phyloP scores from a whole-genome alignment of 164 flowering plant species.

The Chloranthus sessilifolius region DNA sequence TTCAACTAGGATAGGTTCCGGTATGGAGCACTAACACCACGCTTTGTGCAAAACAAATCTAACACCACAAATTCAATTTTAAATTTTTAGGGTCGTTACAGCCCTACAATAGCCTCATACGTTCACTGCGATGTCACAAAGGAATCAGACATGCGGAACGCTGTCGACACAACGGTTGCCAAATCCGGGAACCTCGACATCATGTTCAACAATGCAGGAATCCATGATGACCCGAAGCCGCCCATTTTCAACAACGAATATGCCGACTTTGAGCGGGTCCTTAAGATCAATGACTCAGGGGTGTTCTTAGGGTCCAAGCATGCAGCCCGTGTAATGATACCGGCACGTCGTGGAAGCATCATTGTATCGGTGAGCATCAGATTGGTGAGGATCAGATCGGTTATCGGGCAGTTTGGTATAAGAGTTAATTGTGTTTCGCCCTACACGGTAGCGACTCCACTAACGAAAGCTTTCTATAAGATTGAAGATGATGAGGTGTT shows the following conservation, averaged over 20 bases:
- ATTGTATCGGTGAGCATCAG: too few relatives aligned
- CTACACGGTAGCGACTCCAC: constrained; percentile 1
- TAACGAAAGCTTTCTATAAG: neutral
- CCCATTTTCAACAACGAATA: neutral
- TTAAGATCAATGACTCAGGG: constrained; percentile 18
- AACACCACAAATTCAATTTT: too few relatives aligned
- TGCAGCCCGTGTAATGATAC: constrained; percentile 14
- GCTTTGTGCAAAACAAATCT: too few relatives aligned
- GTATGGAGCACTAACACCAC: too few relatives aligned
- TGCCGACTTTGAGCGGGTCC: constrained; percentile 13
- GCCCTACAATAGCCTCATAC: too few relatives aligned
- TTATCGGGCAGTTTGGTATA: constrained; percentile 21
- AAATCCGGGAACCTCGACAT: constrained; percentile 69
- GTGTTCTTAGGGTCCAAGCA: constrained; percentile 10
- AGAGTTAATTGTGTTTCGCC: constrained; percentile 23
- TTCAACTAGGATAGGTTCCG: too few relatives aligned
- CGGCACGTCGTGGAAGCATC: constrained; percentile 3
- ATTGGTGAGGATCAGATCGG: too few relatives aligned
- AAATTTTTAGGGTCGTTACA: too few relatives aligned
- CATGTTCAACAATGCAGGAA: constrained; percentile 80
- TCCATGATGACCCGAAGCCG: constrained; percentile 24
- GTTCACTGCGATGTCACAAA: constrained; percentile 57
- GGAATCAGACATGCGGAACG: constrained; percentile 51
- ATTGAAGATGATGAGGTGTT: neutral
- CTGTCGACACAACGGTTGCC: constrained; percentile 53